Evolutionary conservation across 805 yeast genomes (phyloP).

Genomic region (Candida railenensis): DNA sequence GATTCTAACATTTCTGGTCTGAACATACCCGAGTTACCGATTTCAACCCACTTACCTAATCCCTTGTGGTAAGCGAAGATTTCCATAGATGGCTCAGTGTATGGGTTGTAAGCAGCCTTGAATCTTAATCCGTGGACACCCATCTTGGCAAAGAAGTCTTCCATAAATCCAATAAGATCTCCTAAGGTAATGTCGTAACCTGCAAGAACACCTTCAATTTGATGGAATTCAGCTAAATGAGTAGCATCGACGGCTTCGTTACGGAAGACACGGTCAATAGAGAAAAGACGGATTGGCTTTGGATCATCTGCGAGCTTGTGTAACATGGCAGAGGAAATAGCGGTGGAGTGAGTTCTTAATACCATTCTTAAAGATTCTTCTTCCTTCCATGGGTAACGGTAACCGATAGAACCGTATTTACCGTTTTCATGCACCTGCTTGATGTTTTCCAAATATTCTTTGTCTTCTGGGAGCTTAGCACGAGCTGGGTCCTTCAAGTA

Average conservation of each 20-base stretch:
- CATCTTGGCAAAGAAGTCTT: constrained; percentile 94
- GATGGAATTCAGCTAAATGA: constrained; percentile 98
- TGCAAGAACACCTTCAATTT: constrained; percentile 98
- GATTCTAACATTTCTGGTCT: constrained; percentile 99
- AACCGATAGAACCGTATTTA: constrained; percentile 92
- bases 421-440: constrained; percentile 86
- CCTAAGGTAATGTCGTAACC: constrained; percentile 94
- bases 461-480: constrained; percentile 83
- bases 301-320: constrained; percentile 86
- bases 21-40: constrained; percentile 99
- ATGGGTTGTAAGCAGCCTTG: constrained; percentile 98
- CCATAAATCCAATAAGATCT: constrained; percentile 97
- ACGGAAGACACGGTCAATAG: constrained; percentile 98
- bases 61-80: constrained; percentile 96
- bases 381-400: constrained; percentile 96
- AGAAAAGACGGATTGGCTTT: constrained; percentile 85
- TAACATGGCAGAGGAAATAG: constrained; percentile 86
- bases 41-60: constrained; percentile 95
- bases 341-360: constrained; percentile 96
- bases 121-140: constrained; percentile 94
- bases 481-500: constrained; percentile 88
- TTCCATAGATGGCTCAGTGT: constrained; percentile 98
- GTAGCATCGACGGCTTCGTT: constrained; percentile 99
- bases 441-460: constrained; percentile 72
- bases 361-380: constrained; percentile 90